phyloP scores from a whole-genome alignment of 1,139 yeast species.

The Blastobotrys malaysiensis region DNA sequence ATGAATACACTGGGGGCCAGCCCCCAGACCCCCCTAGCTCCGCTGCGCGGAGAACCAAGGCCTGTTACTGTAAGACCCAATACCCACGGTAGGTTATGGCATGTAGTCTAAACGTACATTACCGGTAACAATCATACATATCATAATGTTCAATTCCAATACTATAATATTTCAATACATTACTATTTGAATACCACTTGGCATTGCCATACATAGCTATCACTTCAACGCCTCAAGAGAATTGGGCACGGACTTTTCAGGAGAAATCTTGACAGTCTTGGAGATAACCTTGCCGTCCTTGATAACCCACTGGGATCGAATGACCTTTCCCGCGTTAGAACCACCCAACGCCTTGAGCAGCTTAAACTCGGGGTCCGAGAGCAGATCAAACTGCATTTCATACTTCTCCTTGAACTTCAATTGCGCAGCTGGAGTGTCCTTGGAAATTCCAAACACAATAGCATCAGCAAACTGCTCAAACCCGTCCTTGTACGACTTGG shows the following conservation, averaged over 20 bases:
- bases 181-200: too few species aligned
- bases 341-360: constrained; percentile 78
- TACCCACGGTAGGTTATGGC: too few species aligned
- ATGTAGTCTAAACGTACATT: too few species aligned
- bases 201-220: too few species aligned
- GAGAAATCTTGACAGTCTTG: constrained; percentile 65
- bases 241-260: constrained; percentile 64
- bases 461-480: constrained; percentile 41
- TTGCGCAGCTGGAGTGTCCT: constrained; percentile 73
- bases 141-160: too few species aligned
- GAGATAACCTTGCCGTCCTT: constrained; percentile 65
- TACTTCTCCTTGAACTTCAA: constrained; percentile 69
- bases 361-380: constrained; percentile 68
- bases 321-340: constrained; percentile 63
- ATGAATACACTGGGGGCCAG: too few species aligned
- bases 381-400: constrained; percentile 61
- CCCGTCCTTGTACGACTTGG: constrained; percentile 71
- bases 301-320: constrained; percentile 88
- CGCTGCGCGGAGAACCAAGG: too few species aligned
- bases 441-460: constrained; percentile 43
- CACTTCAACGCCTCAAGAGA: constrained; percentile 37
- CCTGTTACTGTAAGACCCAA: too few species aligned
- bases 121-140: too few species aligned
- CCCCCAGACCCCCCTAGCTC: too few species aligned
- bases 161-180: too few species aligned